Evolutionary conservation across 805 yeast species (phyloP).

Genomic region (Grigorovia jiainica): DNA sequence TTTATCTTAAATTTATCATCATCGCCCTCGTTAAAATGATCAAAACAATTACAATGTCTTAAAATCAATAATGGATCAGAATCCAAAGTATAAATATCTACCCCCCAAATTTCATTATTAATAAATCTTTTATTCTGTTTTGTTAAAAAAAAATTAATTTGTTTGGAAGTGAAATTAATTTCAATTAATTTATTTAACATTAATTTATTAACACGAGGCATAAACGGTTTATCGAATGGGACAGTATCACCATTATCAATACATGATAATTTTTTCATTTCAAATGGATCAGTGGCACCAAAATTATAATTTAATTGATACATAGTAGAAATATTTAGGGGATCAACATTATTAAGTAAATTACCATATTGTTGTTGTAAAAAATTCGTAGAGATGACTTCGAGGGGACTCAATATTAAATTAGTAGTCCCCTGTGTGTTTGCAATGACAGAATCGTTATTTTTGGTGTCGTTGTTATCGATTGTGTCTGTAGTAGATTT

Average conservation of each 20-base stretch:
- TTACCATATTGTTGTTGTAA: neutral
- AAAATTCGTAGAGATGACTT: neutral
- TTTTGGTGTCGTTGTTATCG: neutral
- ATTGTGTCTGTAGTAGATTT: neutral
- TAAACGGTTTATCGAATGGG: slow-evolving; percentile 11
- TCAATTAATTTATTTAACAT: slow-evolving; percentile 17
- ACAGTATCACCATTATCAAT: neutral
- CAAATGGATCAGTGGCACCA: neutral
- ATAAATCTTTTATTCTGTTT: slow-evolving; percentile 28
- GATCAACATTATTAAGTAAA: neutral
- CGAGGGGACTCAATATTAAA: too few relatives aligned
- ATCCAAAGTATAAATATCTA: slow-evolving; percentile 89
- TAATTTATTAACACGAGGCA: slow-evolving; percentile 16
- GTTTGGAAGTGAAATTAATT: slow-evolving; percentile 16
- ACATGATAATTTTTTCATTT: too few relatives aligned
- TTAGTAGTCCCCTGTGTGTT: too few relatives aligned
- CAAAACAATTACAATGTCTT: slow-evolving; percentile 57
- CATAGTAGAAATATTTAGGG: slow-evolving; percentile 4
- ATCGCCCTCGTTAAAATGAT: too few relatives aligned
- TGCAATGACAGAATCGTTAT: too few relatives aligned
- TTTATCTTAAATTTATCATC: too few relatives aligned
- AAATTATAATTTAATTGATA: neutral
- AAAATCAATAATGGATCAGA: slow-evolving; percentile 71
- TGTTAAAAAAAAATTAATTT: slow-evolving; percentile 18
- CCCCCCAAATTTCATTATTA: slow-evolving; percentile 74